Percentiles rank a stretch among this genome's conserved stretches.
phyloP scores from a whole-genome alignment of 2,329 filamentous ascomycete genomes.

The Colletotrichum siamense region DNA sequence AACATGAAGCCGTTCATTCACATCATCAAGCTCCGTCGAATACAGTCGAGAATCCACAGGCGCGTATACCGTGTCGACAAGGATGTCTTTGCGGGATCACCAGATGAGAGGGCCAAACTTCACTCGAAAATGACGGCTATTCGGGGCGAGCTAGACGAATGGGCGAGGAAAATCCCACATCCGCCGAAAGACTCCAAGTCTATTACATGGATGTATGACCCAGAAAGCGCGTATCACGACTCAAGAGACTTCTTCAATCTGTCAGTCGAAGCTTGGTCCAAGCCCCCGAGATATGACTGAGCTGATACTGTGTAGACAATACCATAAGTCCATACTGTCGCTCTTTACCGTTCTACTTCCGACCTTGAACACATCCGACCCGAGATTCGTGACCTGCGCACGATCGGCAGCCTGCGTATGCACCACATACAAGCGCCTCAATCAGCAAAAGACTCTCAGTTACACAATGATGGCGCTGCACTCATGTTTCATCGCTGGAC shows the following conservation, averaged over 20 bases:
- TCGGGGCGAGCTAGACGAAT: slow-evolving; percentile 25
- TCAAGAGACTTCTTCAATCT: slow-evolving; percentile 30
- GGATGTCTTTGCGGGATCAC: slow-evolving; percentile 15
- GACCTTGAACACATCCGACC: slow-evolving; percentile 24
- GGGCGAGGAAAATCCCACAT: slow-evolving; percentile 24
- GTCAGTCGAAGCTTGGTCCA: not conserved
- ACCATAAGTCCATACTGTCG: slow-evolving; percentile 30
- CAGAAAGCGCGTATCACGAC: slow-evolving; percentile 28
- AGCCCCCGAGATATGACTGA: too few relatives aligned
- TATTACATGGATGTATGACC: slow-evolving; percentile 32
- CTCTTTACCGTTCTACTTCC: slow-evolving; percentile 30
- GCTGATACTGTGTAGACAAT: not conserved
- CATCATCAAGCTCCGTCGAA: slow-evolving; percentile 27
- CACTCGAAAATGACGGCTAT: slow-evolving; percentile 26
- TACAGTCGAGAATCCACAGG: slow-evolving; percentile 27
- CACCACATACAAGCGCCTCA: slow-evolving; percentile 33
- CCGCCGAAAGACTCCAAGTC: slow-evolving; percentile 26
- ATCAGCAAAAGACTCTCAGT: slow-evolving; percentile 32
- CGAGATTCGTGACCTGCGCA: slow-evolving; percentile 25
- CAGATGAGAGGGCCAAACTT: slow-evolving; percentile 5
- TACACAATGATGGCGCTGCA: slow-evolving; percentile 35
- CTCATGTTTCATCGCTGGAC: slow-evolving; percentile 32
- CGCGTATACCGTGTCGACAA: slow-evolving; percentile 27
- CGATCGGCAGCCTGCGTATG: slow-evolving; percentile 29
- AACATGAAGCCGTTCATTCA: slow-evolving; percentile 31